Evolutionary conservation across 805 yeast genomes (phyloP), one percentile per base, ranked within the genome.

Genomic region (Ogataea pilisensis): DNA sequence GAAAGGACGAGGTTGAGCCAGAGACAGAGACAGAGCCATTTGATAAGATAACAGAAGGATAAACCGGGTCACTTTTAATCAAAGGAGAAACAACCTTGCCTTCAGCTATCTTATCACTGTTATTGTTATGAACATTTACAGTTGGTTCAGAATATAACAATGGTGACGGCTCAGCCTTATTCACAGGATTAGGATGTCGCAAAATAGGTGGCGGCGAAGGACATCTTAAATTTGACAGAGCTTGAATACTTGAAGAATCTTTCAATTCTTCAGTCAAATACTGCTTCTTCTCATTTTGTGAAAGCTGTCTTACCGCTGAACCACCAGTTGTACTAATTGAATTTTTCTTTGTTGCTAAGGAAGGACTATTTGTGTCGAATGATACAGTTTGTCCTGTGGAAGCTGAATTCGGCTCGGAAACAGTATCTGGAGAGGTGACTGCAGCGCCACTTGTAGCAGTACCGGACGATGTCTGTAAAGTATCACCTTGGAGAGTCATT

Each of bases 171-270:
- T 48, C 54, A 4, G 53, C 44, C 3, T 55, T 57, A 7, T 54
- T 47, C 3, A 52, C 43, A 22, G 55, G 51, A 6, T 58, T 53
- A 6, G 56, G 54, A 8, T 64, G 63, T 41, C 68, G 68, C 35
- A 79, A 61, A 39, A 80, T 79, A 7, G 87, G 85, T 1, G 87
- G 85, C n/a, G 87, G 86, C 4, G 85, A 80, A 2, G 86, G 85
- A 48, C 85, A 77, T 44, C 82, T 68, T 40, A 79, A 58, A 54
- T 70, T 75, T 7, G 85, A 76, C 26, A 77, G 61, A 1, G 85
- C 83, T 59, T 75, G 55, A 11, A 72, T 77, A 28, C 79, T 70
- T 4, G 82, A 81, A 0, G 75, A 70, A 6, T 54, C 57, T 8
- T 29, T 45, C 16, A 51, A 17, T 32, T 52, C 58, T 34, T 41